Evolutionary conservation across 2,329 filamentous ascomycete species (phyloP).

Genomic region (Aspergillus tanneri): DNA sequence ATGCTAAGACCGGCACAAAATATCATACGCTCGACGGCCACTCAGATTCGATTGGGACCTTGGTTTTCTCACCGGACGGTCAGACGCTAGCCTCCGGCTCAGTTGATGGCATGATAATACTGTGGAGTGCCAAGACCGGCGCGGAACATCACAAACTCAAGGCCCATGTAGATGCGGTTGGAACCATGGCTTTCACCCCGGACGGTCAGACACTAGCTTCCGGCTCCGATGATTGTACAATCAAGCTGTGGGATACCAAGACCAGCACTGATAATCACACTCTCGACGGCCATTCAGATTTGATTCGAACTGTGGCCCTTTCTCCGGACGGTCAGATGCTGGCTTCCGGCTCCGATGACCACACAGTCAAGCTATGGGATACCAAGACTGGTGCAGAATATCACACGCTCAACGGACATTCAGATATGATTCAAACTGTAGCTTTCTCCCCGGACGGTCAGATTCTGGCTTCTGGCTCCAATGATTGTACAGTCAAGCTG

Average conservation of each 20-base stretch:
- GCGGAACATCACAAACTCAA: constrained; percentile 1
- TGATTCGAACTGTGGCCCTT: constrained; percentile 10
- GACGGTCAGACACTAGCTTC: constrained; percentile 2
- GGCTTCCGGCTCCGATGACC: constrained; percentile 10
- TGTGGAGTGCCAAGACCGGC: constrained; percentile 7
- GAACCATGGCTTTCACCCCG: constrained; percentile 12
- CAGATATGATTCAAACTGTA: constrained; percentile 4
- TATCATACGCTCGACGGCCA: constrained; percentile 4
- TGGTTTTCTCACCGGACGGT: constrained; percentile 14
- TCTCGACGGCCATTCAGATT: constrained; percentile 3
- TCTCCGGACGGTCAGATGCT: constrained; percentile 7
- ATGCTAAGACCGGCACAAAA: constrained; percentile 5
- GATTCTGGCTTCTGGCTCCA: constrained; percentile 4
- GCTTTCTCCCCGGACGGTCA: constrained; percentile 12
- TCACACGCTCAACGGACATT: constrained; percentile 7
- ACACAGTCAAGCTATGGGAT: constrained; percentile 7
- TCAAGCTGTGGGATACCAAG: constrained; percentile 17
- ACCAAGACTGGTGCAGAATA: background rate
- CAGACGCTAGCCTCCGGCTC: constrained; percentile 11
- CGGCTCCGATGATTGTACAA: constrained; percentile 15
- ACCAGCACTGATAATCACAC: constrained; percentile 5
- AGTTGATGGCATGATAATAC: constrained; percentile 1
- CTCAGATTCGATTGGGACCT: background rate
- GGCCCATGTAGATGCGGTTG: constrained; percentile 6
- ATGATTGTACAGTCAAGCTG: background rate